phyloP scores from a whole-genome alignment of 371 early-diverging fungal genomes.

The Circinella minor region DNA sequence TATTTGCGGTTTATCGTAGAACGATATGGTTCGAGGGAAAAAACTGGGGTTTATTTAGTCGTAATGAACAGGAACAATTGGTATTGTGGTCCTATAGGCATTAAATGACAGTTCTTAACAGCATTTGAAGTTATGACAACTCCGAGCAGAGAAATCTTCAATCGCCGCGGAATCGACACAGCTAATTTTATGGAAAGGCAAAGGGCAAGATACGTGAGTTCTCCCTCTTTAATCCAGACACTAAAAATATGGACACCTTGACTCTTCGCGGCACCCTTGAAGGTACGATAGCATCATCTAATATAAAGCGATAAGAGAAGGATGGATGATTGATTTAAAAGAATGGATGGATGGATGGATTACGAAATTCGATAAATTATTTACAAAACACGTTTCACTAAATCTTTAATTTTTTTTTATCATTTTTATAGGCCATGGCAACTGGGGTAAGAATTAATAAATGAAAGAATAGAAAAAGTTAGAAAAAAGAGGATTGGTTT shows the following conservation, averaged over 20 bases:
- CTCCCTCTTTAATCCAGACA: conserved; percentile 26
- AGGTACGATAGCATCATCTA: conserved; percentile 20
- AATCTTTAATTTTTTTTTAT: conserved; percentile 1
- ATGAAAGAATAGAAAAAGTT: neutral
- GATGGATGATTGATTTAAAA: conserved; percentile 19
- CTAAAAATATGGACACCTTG: conserved; percentile 45
- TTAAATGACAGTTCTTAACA: no score
- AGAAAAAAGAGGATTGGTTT: neutral
- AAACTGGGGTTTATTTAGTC: no score
- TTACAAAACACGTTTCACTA: neutral
- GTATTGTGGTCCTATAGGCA: no score
- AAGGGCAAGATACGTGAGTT: neutral
- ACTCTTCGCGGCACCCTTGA: conserved; percentile 51
- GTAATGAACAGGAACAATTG: no score
- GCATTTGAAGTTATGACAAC: no score
- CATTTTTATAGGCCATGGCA: conserved; percentile 32
- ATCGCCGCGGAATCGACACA: no score
- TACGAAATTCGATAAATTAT: neutral
- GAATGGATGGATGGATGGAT: conserved; percentile 31
- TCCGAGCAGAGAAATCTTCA: no score
- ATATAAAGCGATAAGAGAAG: neutral
- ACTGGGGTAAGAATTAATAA: conserved; percentile 33
- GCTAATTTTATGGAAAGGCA: no score
- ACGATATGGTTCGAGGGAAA: no score
- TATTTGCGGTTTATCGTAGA: no score